Conservation (phyloP, 495 filamentous ascomycete species). For the Amniculicola lignicola region DNA sequence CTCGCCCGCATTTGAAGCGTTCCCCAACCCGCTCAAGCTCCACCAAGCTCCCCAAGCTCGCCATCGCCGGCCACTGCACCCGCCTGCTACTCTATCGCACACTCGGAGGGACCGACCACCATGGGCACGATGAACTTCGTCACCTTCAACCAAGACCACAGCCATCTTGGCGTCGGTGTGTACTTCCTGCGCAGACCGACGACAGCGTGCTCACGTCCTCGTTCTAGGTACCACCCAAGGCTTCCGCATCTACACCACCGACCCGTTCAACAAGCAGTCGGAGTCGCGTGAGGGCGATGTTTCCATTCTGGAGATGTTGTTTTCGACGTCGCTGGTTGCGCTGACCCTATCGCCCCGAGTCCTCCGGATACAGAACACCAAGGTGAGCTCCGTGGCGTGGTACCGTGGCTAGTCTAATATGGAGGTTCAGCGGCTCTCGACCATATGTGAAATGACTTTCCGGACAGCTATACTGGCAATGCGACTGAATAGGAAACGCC, state of each 20-base stretch:
- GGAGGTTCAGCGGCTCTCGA: slow-evolving; percentile 69
- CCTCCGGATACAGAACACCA: slow-evolving; percentile 93
- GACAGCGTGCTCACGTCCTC: neutral
- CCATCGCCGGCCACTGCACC: neutral
- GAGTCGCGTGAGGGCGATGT: slow-evolving; percentile 91
- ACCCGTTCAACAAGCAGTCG: slow-evolving; percentile 90
- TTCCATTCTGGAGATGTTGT: slow-evolving; percentile 95
- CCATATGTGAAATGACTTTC: slow-evolving; percentile 98
- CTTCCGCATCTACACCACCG: slow-evolving; percentile 93
- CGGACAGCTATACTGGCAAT: slow-evolving; percentile 91
- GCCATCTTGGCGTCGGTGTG: slow-evolving; percentile 88
- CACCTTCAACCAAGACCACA: slow-evolving; percentile 98
- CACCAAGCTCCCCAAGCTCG: neutral
- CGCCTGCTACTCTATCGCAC: neutral
- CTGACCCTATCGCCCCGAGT: slow-evolving; percentile 85
- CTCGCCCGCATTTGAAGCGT: neutral
- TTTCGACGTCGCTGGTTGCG: slow-evolving; percentile 96
- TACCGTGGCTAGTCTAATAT: slow-evolving; percentile 11
- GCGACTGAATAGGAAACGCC: slow-evolving; percentile 85
- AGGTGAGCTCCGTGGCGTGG: slow-evolving; percentile 56
- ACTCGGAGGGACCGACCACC: neutral
- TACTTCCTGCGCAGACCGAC: neutral
- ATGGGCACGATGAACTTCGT: slow-evolving; percentile 77
- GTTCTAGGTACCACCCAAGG: slow-evolving; percentile 80
- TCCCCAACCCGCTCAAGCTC: neutral